Conservation (phyloP, 495 filamentous ascomycete species). For the Polyplosphaeria fusca region DNA sequence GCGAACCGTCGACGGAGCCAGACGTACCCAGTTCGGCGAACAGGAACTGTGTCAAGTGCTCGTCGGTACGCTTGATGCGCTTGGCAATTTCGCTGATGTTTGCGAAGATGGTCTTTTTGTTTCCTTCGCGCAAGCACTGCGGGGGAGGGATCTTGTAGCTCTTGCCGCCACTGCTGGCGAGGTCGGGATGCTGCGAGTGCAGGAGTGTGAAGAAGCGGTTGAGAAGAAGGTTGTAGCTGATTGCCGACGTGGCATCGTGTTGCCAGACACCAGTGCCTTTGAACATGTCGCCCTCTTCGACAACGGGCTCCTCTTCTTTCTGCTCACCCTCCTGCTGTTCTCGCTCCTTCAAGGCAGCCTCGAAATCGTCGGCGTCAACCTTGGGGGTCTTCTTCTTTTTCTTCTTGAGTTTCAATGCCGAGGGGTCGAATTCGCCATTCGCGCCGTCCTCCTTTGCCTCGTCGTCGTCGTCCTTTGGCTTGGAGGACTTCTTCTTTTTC, state of each 20-base stretch:
- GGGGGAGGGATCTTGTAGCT: constrained; percentile 98
- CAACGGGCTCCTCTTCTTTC: constrained; percentile 47
- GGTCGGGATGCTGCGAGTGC: constrained; percentile 89
- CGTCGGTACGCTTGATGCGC: constrained; percentile 94
- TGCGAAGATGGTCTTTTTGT: constrained; percentile 99
- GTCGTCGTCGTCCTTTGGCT: constrained; percentile 58
- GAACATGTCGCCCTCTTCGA: constrained; percentile 70
- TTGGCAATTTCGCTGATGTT: constrained; percentile 92
- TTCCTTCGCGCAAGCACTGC: constrained; percentile 98
- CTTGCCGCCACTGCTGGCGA: constrained; percentile 78
- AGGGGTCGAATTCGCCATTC: constrained; percentile 69
- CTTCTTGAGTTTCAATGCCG: constrained; percentile 87
- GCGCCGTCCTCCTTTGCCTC: constrained; percentile 52
- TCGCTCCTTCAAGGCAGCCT: constrained; percentile 66
- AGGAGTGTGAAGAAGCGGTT: constrained; percentile 88
- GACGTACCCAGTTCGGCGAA: constrained; percentile 97
- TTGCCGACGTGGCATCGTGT: constrained; percentile 69
- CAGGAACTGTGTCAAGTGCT: constrained; percentile 94
- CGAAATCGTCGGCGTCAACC: constrained; percentile 67
- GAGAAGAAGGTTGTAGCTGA: constrained; percentile 81
- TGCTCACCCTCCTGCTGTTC: constrained; percentile 50
- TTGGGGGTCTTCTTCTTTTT: constrained; percentile 70
- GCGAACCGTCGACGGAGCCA: constrained; percentile 86
- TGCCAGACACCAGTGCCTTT: constrained; percentile 92
- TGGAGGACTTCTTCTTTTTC: constrained; percentile 74